Conservation (phyloP, 106 monocot species). For the Dendrobium catenatum region DNA sequence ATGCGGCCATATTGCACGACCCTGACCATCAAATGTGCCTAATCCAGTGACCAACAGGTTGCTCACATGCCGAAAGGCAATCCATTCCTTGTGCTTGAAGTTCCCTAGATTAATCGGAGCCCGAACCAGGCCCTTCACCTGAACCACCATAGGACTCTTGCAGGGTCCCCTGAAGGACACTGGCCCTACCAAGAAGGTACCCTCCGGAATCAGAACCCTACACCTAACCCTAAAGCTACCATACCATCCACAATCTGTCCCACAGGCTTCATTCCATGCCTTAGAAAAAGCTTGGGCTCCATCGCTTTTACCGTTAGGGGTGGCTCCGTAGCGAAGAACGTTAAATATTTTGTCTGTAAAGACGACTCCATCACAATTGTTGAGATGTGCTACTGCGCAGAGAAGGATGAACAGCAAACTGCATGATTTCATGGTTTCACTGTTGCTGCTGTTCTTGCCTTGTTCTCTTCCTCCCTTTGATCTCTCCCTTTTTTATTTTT, state of each 20-base stretch:
- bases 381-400: background rate
- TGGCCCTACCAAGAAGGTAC: background rate
- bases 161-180: constrained; percentile 11
- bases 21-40: constrained; percentile 12
- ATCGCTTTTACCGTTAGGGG: background rate
- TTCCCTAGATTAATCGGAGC: background rate
- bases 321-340: background rate
- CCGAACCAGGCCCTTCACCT: constrained; percentile 7
- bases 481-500: background rate
- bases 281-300: constrained; percentile 4
- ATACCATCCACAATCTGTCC: background rate
- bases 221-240: background rate
- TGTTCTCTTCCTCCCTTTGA: too few relatives aligned
- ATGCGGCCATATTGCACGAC: background rate
- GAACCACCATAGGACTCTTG: constrained; percentile 12
- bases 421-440: background rate
- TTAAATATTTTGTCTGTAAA: constrained; percentile 2
- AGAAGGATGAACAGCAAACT: background rate
- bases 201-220: constrained; percentile 14
- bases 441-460: background rate
- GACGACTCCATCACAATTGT: background rate
- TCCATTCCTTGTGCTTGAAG: constrained; percentile 4
- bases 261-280: constrained; percentile 17
- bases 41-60: constrained; percentile 1
- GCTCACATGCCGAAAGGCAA: constrained; percentile 13